Base-by-base conservation (phyloP, 2,329 filamentous ascomycete genomes). In the Cladosporium halotolerans region DNA sequence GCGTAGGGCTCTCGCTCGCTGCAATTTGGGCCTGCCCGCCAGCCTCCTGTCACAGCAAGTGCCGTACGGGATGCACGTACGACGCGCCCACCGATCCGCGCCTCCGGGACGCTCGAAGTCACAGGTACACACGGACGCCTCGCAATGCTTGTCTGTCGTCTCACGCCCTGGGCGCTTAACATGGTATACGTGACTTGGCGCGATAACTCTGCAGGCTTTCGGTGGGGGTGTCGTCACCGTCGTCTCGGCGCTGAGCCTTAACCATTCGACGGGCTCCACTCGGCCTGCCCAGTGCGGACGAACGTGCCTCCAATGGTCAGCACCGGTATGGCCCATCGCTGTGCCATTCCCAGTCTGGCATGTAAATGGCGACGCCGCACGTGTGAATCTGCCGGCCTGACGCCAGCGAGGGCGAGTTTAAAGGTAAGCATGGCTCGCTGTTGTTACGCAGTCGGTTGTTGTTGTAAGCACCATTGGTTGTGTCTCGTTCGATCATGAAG, bases 141-240 rank as follows among this genome's bases (percentile, higher is more conserved):
- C 40, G 19, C 40, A 51, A 38, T 28, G 48, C 48, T n/a, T 51
- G 48, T 32, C 32, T 38, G 23, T 16, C 31, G 48, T 44, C 40
- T 51, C 32, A 34, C n/a, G 14, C 40, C 48, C 48, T 16, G 32
- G 48, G 19, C 13, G 13, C 13, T 28, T 14, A 31, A 28, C 48
- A 44, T 44, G 48, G 48, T 51, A 38, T 36, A 44, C 23, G 31
- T 18, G 32, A 51, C 48, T 44, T 51, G 48, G 48, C 48, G 48
- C 44, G 48, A 51, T 51, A 44, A 38, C 36, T 33, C 23, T 51
- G 48, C 48, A 50, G 46, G 42, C 38, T 14, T 41, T 34, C 28
- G 23, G 47, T 51, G 47, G 47, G 39, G 47, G 4, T 14, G 28
- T 51, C 16, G 47, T 34, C 47, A 44, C 45, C 40, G 43, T 9